Base-by-base conservation (phyloP, 495 filamentous ascomycete genomes). In the Neurospora sp. region DNA sequence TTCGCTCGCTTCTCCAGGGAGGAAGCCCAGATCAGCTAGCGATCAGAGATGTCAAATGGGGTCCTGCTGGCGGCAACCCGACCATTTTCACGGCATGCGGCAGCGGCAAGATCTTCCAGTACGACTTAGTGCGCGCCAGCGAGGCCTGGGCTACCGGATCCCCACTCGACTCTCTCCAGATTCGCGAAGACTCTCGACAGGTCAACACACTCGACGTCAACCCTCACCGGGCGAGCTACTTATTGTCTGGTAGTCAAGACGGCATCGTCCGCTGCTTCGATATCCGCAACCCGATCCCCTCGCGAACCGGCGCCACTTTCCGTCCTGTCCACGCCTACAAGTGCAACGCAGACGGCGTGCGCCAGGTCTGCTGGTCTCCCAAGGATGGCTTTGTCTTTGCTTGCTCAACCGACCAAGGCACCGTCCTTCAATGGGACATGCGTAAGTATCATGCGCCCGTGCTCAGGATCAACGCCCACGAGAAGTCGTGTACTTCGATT, bases 171-270 rank as follows among this genome's bases (percentile, higher is more conserved):
- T 85, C 91, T 71, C 90, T 89, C 72, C 89, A 93, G 72, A 86
- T 84, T 28, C 83, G 83, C 5, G 95, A 97, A 79, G 96, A 98
- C 81, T 89, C 87, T 72, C 92, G 96, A 71, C 95, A 97, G 85
- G 91, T 99, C 72, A 95, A 99, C 82, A 90, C 90, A 75, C 85
- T 99, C 43, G 94, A 93, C 54, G 93, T 98, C 82, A 97, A 94
- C 79, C 94, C 96, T 2, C 91, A 92, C 78, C 85, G 88, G 74
- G 90, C 91, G 71, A 89, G 88, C 73, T 88, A 90, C 85, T 81
- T 98, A 42, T 85, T 98, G 34, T 97, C 94, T 5, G 96, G 92
- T 34, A 94, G 94, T 79, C 94, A 97, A 82, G 96, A 98, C 85
- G 92, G 92, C 71, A 92, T 92, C 17, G 92, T 97, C 69, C 92